Conservation (phyloP, 768 basidiomycete species). For the Amanita muscaria region DNA sequence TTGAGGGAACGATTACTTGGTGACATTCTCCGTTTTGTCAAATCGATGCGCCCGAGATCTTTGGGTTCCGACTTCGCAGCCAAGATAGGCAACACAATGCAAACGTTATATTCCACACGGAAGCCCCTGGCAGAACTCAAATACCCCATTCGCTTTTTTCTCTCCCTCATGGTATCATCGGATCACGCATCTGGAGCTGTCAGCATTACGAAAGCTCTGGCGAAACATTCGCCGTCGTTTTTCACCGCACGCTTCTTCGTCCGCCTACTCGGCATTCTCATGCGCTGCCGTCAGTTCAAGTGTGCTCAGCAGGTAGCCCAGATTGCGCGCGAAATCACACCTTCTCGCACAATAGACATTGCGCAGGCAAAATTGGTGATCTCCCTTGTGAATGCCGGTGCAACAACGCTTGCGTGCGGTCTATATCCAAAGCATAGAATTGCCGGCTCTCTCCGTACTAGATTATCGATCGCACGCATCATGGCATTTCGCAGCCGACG, state of each 20-base stretch:
- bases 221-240: constrained; percentile 24
- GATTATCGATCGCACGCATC: constrained; percentile 18
- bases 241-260: constrained; percentile 32
- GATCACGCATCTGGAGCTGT: constrained; percentile 28
- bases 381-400: constrained; percentile 23
- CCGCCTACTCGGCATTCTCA: constrained; percentile 30
- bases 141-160: constrained; percentile 39
- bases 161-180: constrained; percentile 30
- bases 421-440: constrained; percentile 11
- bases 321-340: constrained; percentile 13
- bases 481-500: constrained; percentile 18
- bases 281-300: constrained; percentile 30
- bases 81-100: constrained; percentile 27
- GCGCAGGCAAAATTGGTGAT: constrained; percentile 25
- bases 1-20: constrained; percentile 30
- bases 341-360: constrained; percentile 15
- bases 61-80: constrained; percentile 22
- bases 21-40: constrained; percentile 29
- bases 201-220: constrained; percentile 31
- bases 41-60: constrained; percentile 22
- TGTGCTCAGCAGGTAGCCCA: constrained; percentile 25
- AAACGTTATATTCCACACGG: constrained; percentile 25
- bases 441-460: constrained; percentile 8
- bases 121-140: constrained; percentile 25
- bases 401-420: constrained; percentile 19